These are phyloP conservation scores for Ophiorrhiza pumila DNA, from an alignment of 257 asterid species.

Conservation along the genomic window DNA sequence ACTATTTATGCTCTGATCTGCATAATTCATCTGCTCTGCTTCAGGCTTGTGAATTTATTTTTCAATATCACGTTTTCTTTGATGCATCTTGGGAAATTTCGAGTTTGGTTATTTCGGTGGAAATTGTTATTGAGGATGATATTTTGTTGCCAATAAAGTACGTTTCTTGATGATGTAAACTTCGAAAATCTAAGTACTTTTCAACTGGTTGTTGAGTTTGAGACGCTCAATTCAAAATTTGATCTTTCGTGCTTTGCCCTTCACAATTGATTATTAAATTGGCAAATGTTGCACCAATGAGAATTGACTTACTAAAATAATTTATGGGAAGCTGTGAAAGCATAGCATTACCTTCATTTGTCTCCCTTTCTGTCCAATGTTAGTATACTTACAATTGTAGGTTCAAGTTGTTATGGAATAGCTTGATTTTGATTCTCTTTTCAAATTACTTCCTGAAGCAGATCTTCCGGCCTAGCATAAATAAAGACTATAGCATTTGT, in stretches of 20 bases:
- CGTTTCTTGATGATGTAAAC: neutral
- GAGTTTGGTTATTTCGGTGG: neutral
- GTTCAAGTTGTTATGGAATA: neutral
- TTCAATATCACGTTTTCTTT: neutral
- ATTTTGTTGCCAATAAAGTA: neutral
- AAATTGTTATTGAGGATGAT: neutral
- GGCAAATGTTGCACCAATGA: neutral
- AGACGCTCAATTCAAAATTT: neutral
- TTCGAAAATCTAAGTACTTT: neutral
- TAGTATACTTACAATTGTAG: neutral
- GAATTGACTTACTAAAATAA: neutral
- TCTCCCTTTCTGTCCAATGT: neutral
- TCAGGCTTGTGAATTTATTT: neutral
- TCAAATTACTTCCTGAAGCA: conserved; percentile 10
- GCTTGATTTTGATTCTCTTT: neutral
- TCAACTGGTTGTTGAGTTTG: neutral
- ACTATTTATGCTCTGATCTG: conserved; percentile 6
- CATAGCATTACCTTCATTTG: neutral
- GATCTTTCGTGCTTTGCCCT: neutral
- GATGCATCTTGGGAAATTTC: neutral
- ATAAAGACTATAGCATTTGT: conserved; percentile 15
- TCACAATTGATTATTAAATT: neutral
- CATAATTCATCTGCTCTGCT: neutral
- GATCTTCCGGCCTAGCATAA: conserved; percentile 12
- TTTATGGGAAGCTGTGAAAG: neutral